Percentiles rank a stretch among this genome's conserved stretches.
Conservation (phyloP, 495 filamentous ascomycete genomes). For the Hyaloscypha hepaticicola region DNA sequence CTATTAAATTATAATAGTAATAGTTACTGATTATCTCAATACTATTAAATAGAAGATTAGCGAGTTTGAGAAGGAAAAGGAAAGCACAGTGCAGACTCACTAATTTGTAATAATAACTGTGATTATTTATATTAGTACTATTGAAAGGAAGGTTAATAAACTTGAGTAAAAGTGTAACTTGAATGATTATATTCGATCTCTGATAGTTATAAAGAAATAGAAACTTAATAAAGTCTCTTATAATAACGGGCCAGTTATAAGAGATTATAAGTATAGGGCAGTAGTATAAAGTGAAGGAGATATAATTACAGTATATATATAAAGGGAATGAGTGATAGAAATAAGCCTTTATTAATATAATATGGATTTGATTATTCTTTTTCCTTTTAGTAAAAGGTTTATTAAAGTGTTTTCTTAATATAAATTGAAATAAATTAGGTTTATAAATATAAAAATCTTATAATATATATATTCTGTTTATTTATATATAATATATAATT, state of each 20-base stretch:
- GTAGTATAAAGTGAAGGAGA: neutral
- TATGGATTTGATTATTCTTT: no score
- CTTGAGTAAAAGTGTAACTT: conserved; percentile 11
- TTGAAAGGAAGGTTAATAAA: conserved; percentile 13
- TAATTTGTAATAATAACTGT: conserved; percentile 10
- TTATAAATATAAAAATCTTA: no score
- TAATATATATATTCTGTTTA: no score
- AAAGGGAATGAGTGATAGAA: neutral
- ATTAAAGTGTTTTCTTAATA: no score
- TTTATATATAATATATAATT: no score
- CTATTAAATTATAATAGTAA: conserved; percentile 8
- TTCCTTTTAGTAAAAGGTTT: no score
- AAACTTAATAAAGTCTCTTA: conserved; percentile 3
- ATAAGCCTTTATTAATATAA: neutral
- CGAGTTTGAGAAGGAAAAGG: conserved; percentile 16
- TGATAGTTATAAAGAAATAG: conserved; percentile 9
- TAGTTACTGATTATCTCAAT: conserved; percentile 7
- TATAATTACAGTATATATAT: neutral
- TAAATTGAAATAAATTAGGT: no score
- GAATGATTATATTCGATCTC: neutral
- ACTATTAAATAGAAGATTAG: conserved; percentile 12
- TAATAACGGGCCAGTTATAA: conserved; percentile 3
- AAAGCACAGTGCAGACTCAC: conserved; percentile 1
- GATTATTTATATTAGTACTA: conserved; percentile 6
- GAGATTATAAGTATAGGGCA: neutral